Evolutionary conservation across 176 grass and related monocot species (phyloP), one percentile per base, ranked within the genome.

Genomic region (Aegilops longissima): DNA sequence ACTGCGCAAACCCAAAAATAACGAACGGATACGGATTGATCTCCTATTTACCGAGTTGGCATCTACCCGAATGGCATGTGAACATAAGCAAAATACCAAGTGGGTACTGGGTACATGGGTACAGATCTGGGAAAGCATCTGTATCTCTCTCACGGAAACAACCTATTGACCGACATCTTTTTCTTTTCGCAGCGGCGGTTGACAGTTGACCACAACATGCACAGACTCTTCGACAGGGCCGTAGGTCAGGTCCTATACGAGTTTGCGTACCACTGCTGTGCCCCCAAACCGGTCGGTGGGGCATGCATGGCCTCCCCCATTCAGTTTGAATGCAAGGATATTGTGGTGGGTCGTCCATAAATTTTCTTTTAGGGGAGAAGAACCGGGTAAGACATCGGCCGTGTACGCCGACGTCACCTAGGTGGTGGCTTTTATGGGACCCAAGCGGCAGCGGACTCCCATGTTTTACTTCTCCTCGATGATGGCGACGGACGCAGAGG

Each of bases 81-180:
- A 76, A 76, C 73, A 52, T 52, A 76, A 56, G 47, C 47, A 56
- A 77, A 77, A 31, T 5, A 56, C 45, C 74, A 77, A 34, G 73
- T 54, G 74, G 47, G 73, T 44, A 11, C 39, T 40, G 39, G 39
- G 39, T 40, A 40, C 8, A 2, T 40, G 39, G 42, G 16, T 31
- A 11, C 39, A 27, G 73, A 54, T 20, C 25, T 11, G 14, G 21
- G 49, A 29, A 31, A 70, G 13, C 45, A 12, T 58, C 17, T 16
- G 25, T 61, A 6, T 54, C 61, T 30, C 68, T 67, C 40, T 85
- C 81, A 82, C 77, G 84, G 82, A 78, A 90, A 80, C 86, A 86
- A 70, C 73, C 33, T 79, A 84, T 86, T 90, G 87, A 96, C 89
- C 87, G 85, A 90, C 85, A 79, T 86, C 67, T 83, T 70, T 65